Evolutionary conservation across 2,329 filamentous ascomycete species (phyloP).

Genomic region (Colletotrichum sp.): DNA sequence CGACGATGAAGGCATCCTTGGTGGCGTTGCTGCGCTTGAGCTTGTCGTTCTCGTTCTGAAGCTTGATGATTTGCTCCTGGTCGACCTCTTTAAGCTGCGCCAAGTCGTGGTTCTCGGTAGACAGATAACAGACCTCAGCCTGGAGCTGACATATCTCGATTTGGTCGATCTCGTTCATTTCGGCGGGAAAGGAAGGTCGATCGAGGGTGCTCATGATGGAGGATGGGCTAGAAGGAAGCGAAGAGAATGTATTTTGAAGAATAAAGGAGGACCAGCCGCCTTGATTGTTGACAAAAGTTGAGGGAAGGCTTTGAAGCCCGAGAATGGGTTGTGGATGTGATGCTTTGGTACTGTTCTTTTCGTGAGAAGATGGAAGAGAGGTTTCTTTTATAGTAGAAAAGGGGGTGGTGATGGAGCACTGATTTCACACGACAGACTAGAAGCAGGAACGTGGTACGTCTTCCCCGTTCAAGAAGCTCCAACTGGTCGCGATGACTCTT

Average conservation of each 20-base stretch:
- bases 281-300: neutral
- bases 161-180: rapidly evolving
- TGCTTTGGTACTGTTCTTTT: neutral
- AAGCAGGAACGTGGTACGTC: rapidly evolving
- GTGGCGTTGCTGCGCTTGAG: neutral
- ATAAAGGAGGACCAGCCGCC: neutral
- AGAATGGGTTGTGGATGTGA: neutral
- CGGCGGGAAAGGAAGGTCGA: rapidly evolving
- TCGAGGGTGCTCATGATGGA: neutral
- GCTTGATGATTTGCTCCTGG: neutral
- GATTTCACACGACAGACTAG: neutral
- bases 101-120: neutral
- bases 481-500: rapidly evolving
- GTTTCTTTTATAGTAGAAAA: neutral
- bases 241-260: rapidly evolving
- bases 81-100: neutral
- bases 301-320: rapidly evolving
- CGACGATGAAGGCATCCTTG: neutral
- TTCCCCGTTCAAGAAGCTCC: neutral
- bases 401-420: neutral
- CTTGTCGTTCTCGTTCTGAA: neutral
- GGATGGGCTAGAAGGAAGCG: neutral
- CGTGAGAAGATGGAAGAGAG: neutral
- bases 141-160: neutral
- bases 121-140: neutral